Evolutionary conservation across 305 asterid species (phyloP).

Genomic region (Fraxinus albicans): DNA sequence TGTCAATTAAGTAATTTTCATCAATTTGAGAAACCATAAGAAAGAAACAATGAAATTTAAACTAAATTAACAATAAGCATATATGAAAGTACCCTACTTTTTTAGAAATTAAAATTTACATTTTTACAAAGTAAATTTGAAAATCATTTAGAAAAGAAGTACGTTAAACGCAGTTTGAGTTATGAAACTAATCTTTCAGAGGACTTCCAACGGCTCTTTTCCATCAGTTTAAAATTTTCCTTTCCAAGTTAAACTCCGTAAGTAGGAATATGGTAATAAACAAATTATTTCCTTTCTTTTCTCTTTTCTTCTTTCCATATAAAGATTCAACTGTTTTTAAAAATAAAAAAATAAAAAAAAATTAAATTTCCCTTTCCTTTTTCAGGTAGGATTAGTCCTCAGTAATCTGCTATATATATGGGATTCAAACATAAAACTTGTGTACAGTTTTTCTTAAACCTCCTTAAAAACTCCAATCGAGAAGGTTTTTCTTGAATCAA

Average conservation of each 20-base stretch:
- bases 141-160: no score
- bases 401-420: neutral
- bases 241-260: neutral
- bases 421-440: neutral
- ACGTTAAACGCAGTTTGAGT: neutral
- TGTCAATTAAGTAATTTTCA: no score
- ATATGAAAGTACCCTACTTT: neutral
- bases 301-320: neutral
- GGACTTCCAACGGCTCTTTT: neutral
- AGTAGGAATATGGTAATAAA: neutral
- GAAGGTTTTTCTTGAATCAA: neutral
- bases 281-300: neutral
- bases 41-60: no score
- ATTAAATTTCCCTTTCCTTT: neutral
- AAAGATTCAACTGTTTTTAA: neutral
- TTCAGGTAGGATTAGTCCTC: neutral
- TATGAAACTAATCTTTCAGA: neutral
- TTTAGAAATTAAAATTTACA: no score
- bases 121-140: neutral
- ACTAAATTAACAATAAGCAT: neutral
- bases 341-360: no score
- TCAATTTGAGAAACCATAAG: neutral
- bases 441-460: neutral
- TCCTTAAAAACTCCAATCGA: neutral
- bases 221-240: neutral